Conservation (phyloP, 2,329 filamentous ascomycete species). For the Claviceps citrina region DNA sequence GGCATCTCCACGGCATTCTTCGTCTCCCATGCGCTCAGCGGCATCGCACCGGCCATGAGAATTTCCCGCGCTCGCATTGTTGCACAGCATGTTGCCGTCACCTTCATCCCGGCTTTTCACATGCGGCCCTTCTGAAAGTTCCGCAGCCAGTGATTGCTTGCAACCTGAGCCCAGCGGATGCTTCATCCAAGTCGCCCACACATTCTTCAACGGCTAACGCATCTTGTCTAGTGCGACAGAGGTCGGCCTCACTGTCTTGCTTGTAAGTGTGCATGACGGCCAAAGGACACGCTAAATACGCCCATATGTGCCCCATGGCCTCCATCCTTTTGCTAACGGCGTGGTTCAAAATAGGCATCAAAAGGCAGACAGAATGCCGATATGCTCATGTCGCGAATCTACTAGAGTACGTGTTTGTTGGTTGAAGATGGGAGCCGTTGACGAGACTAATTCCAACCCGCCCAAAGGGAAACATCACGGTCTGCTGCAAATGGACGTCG, state of each 20-base stretch:
- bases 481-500: slow-evolving; percentile 36
- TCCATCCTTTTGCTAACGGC: slow-evolving; percentile 9
- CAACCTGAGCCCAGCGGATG: neutral
- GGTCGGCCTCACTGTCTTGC: slow-evolving; percentile 53
- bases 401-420: slow-evolving; percentile 45
- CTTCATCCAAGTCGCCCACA: neutral
- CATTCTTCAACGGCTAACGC: slow-evolving; percentile 1
- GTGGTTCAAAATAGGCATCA: slow-evolving; percentile 43
- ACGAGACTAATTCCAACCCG: slow-evolving; percentile 1
- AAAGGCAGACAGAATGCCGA: slow-evolving; percentile 58
- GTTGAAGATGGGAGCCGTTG: slow-evolving; percentile 1
- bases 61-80: slow-evolving; percentile 1
- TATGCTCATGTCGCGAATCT: slow-evolving; percentile 66
- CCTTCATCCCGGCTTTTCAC: neutral
- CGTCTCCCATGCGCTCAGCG: neutral
- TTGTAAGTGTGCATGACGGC: slow-evolving; percentile 28
- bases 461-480: slow-evolving; percentile 41
- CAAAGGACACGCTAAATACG: no score
- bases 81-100: slow-evolving; percentile 4
- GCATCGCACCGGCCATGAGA: neutral
- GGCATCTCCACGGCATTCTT: no score
- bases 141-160: neutral
- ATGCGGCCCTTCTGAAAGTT: neutral
- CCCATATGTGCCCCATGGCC: no score
- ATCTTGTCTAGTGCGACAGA: slow-evolving; percentile 48